Evolutionary conservation across 331 rosid genomes (phyloP).

Genomic region (Ulmus americana): DNA sequence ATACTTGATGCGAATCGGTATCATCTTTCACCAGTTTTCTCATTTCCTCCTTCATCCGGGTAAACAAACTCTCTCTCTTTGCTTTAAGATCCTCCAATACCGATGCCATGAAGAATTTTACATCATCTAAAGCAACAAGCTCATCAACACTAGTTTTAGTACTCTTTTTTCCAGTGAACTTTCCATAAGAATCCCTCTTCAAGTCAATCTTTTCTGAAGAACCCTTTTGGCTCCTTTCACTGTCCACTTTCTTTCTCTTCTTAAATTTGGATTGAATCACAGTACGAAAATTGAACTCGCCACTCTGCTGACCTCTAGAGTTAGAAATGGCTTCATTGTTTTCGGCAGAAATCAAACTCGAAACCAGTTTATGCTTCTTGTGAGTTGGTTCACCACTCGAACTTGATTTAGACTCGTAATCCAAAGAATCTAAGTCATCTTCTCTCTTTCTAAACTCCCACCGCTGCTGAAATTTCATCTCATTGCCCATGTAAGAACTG

Average conservation of each 20-base stretch:
- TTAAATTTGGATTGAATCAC: neutral
- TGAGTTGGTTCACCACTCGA: conserved; percentile 11
- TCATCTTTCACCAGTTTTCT: neutral
- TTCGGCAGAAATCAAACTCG: conserved; percentile 19
- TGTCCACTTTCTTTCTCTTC: neutral
- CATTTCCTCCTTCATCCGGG: conserved; percentile 31
- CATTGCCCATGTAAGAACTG: conserved; percentile 18
- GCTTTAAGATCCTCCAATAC: conserved; percentile 30
- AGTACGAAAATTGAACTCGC: neutral
- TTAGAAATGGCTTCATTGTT: conserved; percentile 11
- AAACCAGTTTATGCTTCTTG: conserved; percentile 24
- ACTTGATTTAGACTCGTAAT: conserved; percentile 20
- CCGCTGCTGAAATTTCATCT: conserved; percentile 8
- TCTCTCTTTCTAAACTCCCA: conserved; percentile 30
- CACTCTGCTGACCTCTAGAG: conserved; percentile 11
- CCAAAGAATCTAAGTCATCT: conserved; percentile 7
- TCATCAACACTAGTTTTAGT: conserved; percentile 3
- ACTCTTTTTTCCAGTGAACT: conserved; percentile 10
- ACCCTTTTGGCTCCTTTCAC: conserved; percentile 4
- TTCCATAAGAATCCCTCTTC: conserved; percentile 5
- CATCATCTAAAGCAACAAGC: conserved; percentile 24
- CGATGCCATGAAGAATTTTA: conserved; percentile 23
- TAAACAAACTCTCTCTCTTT: conserved; percentile 19
- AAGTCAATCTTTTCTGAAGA: neutral
- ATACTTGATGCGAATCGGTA: neutral